phyloP scores from a whole-genome alignment of 2,329 filamentous ascomycete genomes.

The Epicoccum sorghinum region DNA sequence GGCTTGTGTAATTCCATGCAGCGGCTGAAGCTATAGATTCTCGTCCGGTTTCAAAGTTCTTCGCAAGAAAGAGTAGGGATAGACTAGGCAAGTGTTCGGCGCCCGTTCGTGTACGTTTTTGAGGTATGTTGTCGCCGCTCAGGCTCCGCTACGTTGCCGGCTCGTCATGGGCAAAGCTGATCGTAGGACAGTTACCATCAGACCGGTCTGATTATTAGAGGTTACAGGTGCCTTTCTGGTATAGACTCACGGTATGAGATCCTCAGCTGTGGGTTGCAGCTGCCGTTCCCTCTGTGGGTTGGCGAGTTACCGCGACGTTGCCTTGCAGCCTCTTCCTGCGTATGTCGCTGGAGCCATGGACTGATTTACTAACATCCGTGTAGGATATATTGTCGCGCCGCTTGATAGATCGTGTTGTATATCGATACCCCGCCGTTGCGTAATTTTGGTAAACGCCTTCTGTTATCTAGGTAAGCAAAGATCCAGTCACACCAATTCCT shows the following conservation, averaged over 20 bases:
- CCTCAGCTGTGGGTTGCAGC: not conserved
- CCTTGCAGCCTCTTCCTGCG: constrained; percentile 1
- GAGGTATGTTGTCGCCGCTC: constrained; percentile 36
- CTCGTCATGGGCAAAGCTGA: constrained; percentile 26
- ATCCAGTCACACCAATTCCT: not conserved
- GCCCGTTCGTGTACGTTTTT: constrained; percentile 39
- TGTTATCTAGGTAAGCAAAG: constrained; percentile 39
- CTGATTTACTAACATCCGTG: constrained; percentile 1
- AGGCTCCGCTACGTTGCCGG: constrained; percentile 8
- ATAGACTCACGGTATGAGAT: constrained; percentile 37
- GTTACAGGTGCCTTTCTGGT: constrained; percentile 25
- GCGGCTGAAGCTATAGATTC: constrained; percentile 46
- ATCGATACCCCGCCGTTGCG: constrained; percentile 34
- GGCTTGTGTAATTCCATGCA: constrained; percentile 41
- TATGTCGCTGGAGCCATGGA: not conserved
- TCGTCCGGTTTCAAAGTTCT: constrained; percentile 43
- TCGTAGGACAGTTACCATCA: constrained; percentile 34
- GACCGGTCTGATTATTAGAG: constrained; percentile 34
- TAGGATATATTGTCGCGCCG: constrained; percentile 18
- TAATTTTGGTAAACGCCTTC: constrained; percentile 27
- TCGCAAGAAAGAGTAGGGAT: constrained; percentile 50
- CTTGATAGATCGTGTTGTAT: constrained; percentile 42
- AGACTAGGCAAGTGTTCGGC: constrained; percentile 51
- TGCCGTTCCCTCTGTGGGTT: not conserved
- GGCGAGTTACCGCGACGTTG: not conserved